Evolutionary conservation across 2,329 filamentous ascomycete genomes (phyloP), one percentile per base, ranked within the genome.

Genomic region (Anthostomella pinea): DNA sequence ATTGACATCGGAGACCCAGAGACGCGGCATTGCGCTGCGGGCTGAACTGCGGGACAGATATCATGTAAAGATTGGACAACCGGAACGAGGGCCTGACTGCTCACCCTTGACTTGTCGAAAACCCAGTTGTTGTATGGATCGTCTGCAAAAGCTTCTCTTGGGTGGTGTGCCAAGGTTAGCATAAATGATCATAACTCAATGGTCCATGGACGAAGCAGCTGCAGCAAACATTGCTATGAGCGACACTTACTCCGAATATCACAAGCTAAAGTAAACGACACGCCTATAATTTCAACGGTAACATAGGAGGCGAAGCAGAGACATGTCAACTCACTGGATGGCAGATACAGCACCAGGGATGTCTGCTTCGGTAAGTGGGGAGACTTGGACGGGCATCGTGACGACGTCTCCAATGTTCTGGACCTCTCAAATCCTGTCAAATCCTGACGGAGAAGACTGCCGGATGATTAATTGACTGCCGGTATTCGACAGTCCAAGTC

Each of bases 1-100:
- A 87, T 46, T 68, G 67, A 62, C 83, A 85, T 34, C 85, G 75
- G 2, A 83, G 75, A 2, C 69, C 72, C 11, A 86, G 68, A 10
- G 80, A 84, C 20, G 72, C 72, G 39, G 73, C 72, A 52, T 86
- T 86, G 19, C 82, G 73, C 30, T 67, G 54, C 11, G 68, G 57
- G 35, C 75, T 75, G 61, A 83, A 81, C 75, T 82, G 13, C 21
- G 18, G 14, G 10, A 19, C 6, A 29, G 24, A 24, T 11, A 27
- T 11, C 18, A 35, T 23, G 30, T 19, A 16, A 19, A 17, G n/a
- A 14, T 28, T 22, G 6, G 14, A 24, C 14, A 31, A 36, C 31
- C 8, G 6, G 19, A 25, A 40, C 33, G 19, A 30, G 14, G 19
- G 23, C 26, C 9, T 27, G 13, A 13, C 30, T 19, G 28, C 54